Base-by-base conservation (phyloP, 2,329 filamentous ascomycete species). In the Claviceps spartinae region DNA sequence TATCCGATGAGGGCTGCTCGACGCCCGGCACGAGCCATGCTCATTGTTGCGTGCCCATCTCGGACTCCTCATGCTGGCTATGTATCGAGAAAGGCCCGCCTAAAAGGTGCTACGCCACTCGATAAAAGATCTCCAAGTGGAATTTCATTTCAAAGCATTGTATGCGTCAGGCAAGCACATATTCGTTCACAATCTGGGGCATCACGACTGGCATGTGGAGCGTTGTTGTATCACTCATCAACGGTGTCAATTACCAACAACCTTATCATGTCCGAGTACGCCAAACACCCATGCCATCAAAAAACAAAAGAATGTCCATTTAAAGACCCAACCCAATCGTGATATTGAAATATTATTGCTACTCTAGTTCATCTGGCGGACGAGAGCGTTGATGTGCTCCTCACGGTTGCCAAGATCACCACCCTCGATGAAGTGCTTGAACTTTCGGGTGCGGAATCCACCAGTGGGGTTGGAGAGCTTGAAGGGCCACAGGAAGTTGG, bases 401-500 rank as follows among this genome's bases (percentile, higher is more conserved):
- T 98, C 93, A 63, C 93, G 86, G 83, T 98, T 97, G 72, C 93
- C 93, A 65, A 94, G 78, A 75, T 98, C 93, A 85, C 93, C 93
- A 75, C 91, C 93, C 81, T 96, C 87, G 59, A 97, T 87, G 78
- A 88, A 97, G 80, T 97, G 90, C 81, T 89, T 93, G 84, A 97
- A 97, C 81, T 97, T 98, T 76, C 93, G 82, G 66, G 86, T 75
- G 65, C 86, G 85, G 88, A 97, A 98, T 61, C 93, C 91, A 72
- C 93, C 93, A 64, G 77, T 97, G 69, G 93, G 93, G 83, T 95
- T 96, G 82, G 83, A 89, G 63, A 98, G 86, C 86, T 98, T 97
- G 85, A 98, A 98, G 70, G 93, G 93, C 93, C 93, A 98, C 63
- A 97, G 78, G 84, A 97, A 97, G 86, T 97, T 98, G 78, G 85